Evolutionary conservation across 495 filamentous ascomycete genomes (phyloP).

Genomic region (Xylaria curta): DNA sequence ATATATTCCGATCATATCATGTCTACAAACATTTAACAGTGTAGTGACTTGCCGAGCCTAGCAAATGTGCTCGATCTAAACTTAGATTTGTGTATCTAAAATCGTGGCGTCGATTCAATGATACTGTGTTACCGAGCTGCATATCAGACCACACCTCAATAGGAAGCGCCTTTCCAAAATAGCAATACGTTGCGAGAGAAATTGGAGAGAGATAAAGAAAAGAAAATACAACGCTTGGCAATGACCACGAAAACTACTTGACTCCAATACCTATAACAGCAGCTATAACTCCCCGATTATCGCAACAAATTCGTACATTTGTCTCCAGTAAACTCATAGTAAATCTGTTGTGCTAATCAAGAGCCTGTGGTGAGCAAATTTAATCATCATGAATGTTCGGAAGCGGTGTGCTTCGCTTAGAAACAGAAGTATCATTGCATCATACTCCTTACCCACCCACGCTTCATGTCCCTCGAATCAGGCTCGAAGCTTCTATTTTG

Average conservation of each 20-base stretch:
- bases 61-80: neutral
- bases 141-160: slow-evolving; percentile 14
- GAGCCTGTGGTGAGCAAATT: neutral
- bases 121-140: slow-evolving; percentile 15
- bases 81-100: neutral
- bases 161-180: neutral
- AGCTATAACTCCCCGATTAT: neutral
- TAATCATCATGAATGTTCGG: neutral
- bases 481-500: neutral
- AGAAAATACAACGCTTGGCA: neutral
- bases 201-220: neutral
- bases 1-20: neutral
- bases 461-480: slow-evolving; percentile 11
- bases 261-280: neutral
- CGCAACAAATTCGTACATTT: neutral
- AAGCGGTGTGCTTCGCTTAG: neutral
- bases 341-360: neutral
- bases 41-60: neutral
- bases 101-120: slow-evolving; percentile 17
- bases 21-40: neutral
- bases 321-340: neutral
- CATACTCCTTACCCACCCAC: neutral
- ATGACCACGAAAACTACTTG: too few relatives aligned
- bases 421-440: neutral
- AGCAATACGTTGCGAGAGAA: neutral